Conservation (phyloP, 257 asterid genomes). For the Solanum neorickii region DNA sequence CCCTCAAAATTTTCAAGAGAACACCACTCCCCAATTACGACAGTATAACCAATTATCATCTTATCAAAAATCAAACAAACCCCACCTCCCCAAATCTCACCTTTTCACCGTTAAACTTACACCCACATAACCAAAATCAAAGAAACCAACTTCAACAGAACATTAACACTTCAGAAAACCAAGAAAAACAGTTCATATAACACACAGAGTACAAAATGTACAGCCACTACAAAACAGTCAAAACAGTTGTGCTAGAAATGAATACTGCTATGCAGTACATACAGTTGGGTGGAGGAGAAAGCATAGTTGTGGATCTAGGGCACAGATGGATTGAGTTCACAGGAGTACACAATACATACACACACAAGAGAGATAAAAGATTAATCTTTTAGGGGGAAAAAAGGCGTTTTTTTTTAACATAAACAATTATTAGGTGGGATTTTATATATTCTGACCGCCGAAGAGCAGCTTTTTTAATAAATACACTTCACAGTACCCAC, state of each 20-base stretch:
- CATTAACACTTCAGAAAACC: not conserved
- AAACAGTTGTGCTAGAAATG: constrained; percentile 1
- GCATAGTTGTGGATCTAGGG: constrained; percentile 67
- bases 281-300: constrained; percentile 7
- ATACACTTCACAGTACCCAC: not conserved
- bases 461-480: not conserved
- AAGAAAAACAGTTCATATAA: constrained; percentile 7
- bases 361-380: not conserved
- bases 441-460: constrained; percentile 6
- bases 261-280: not conserved
- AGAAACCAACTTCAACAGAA: not conserved
- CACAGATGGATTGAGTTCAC: constrained; percentile 10
- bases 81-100: not conserved
- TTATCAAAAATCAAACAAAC: not conserved
- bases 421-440: constrained; percentile 2
- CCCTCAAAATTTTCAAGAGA: constrained; percentile 14
- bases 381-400: not conserved
- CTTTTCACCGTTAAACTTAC: constrained; percentile 1
- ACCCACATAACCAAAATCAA: not conserved
- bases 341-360: not conserved
- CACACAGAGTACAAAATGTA: not conserved
- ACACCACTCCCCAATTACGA: constrained; percentile 25
- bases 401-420: not conserved
- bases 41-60: constrained; percentile 5
- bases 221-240: not conserved